A percentile compares a stretch with the other conserved stretches of the same genome.
phyloP scores from a whole-genome alignment of 2,329 filamentous ascomycete genomes.

The Colletotrichum nymphaeae region DNA sequence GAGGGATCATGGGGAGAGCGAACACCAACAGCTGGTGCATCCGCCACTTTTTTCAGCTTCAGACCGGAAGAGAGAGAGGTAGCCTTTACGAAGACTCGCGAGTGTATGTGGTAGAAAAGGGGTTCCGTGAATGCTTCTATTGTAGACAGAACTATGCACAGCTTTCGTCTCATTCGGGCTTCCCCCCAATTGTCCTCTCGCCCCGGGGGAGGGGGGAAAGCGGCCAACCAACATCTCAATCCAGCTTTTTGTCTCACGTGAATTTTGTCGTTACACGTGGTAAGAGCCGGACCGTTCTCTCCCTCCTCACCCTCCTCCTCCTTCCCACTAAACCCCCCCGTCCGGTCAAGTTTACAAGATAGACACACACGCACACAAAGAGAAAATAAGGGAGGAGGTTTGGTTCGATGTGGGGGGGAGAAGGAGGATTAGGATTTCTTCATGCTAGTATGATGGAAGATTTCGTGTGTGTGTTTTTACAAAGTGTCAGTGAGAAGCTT shows the following conservation, averaged over 20 bases:
- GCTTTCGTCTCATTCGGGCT: not conserved
- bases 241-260: too few species aligned
- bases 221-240: not conserved
- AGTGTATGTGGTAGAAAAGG: not conserved
- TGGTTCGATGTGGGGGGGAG: not conserved
- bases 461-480: constrained; percentile 69
- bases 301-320: not conserved
- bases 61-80: too few species aligned
- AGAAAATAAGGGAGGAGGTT: constrained; percentile 14
- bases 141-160: constrained; percentile 1
- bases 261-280: not conserved
- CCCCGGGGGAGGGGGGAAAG: not conserved
- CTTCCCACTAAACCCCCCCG: not conserved
- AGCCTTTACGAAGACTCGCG: too few species aligned
- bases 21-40: too few species aligned
- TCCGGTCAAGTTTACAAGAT: constrained; percentile 29
- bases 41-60: too few species aligned
- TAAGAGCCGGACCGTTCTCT: not conserved
- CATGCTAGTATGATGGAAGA: constrained; percentile 9
- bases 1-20: too few species aligned
- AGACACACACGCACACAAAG: constrained; percentile 25
- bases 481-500: constrained; percentile 96
- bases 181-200: too few species aligned
- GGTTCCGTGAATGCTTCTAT: not conserved
- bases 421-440: constrained; percentile 21